A percentile compares a stretch with the other conserved stretches of the same genome.
These are phyloP conservation scores for Debaryomycetaceae sp. DNA, from an alignment of 1,139 yeast species.

Conservation along the genomic window DNA sequence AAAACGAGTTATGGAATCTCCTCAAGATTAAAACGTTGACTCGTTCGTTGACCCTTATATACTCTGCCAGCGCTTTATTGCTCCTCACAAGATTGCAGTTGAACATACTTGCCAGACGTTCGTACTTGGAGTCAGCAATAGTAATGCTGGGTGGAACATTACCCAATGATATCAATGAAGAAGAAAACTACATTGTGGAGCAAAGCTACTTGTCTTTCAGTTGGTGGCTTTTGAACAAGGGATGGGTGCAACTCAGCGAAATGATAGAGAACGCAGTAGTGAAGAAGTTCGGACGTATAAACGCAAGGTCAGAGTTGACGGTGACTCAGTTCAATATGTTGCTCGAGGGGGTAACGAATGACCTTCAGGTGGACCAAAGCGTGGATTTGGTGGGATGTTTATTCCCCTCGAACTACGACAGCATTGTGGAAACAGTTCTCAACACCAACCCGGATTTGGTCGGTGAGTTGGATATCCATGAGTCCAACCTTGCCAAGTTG, in stretches of 20 bases:
- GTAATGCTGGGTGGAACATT: constrained; percentile 51
- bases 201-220: constrained; percentile 83
- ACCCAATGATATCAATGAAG: constrained; percentile 11
- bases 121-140: constrained; percentile 77
- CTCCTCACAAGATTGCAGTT: constrained; percentile 80
- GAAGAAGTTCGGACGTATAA: constrained; percentile 57
- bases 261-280: constrained; percentile 57
- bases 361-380: constrained; percentile 15
- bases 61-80: constrained; percentile 65
- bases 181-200: constrained; percentile 54
- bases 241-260: constrained; percentile 63
- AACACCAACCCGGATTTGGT: constrained; percentile 45
- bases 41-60: constrained; percentile 67
- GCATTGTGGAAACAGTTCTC: constrained; percentile 41
- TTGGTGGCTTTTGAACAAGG: constrained; percentile 93
- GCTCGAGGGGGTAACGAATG: constrained; percentile 16
- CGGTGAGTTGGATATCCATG: constrained; percentile 34
- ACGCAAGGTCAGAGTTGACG: constrained; percentile 70
- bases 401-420: constrained; percentile 40
- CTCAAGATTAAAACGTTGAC: constrained; percentile 74
- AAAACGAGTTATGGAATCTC: constrained; percentile 82
- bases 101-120: constrained; percentile 82
- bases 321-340: constrained; percentile 50
- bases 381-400: constrained; percentile 26
- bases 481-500: constrained; percentile 42